These are phyloP conservation scores for Hyaloscypha bicolor DNA, from an alignment of 495 filamentous ascomycete species.

Conservation along the genomic window DNA sequence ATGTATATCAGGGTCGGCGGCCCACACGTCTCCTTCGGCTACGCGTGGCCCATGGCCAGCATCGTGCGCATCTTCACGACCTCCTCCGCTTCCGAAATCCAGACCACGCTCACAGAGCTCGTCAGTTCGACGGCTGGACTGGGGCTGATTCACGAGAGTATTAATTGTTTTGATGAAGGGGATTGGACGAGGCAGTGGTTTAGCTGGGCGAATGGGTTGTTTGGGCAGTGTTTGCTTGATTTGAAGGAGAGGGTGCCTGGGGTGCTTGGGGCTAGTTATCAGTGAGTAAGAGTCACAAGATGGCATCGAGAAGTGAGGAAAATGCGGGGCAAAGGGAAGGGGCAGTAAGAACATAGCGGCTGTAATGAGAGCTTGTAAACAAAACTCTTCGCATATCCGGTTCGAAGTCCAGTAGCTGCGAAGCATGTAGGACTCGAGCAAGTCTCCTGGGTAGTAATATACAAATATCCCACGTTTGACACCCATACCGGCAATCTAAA, in stretches of 20 bases:
- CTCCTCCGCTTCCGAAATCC: slow-evolving; percentile 54
- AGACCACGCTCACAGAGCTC: slow-evolving; percentile 49
- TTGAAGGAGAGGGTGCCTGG: slow-evolving; percentile 47
- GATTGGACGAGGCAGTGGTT: slow-evolving; percentile 70
- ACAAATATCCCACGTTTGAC: neutral
- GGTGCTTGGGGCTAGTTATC: slow-evolving; percentile 39
- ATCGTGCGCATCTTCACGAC: slow-evolving; percentile 60
- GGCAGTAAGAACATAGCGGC: neutral
- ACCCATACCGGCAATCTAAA: neutral
- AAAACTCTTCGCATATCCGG: neutral
- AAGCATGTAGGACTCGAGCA: neutral
- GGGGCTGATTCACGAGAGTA: slow-evolving; percentile 54
- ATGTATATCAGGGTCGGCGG: slow-evolving; percentile 52
- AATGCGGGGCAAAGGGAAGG: neutral
- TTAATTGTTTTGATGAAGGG: slow-evolving; percentile 43
- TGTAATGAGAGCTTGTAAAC: neutral
- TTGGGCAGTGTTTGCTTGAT: slow-evolving; percentile 63
- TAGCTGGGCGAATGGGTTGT: slow-evolving; percentile 70
- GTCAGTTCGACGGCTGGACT: slow-evolving; percentile 54
- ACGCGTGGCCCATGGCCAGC: slow-evolving; percentile 59
- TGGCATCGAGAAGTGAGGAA: neutral
- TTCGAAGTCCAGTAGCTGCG: neutral
- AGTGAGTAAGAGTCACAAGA: slow-evolving; percentile 26
- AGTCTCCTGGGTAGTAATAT: neutral
- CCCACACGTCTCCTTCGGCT: slow-evolving; percentile 34